A percentile compares a stretch with the other conserved stretches of the same genome.
phyloP scores from a whole-genome alignment of 768 basidiomycete genomes.

The Rhodotorula graminis region DNA sequence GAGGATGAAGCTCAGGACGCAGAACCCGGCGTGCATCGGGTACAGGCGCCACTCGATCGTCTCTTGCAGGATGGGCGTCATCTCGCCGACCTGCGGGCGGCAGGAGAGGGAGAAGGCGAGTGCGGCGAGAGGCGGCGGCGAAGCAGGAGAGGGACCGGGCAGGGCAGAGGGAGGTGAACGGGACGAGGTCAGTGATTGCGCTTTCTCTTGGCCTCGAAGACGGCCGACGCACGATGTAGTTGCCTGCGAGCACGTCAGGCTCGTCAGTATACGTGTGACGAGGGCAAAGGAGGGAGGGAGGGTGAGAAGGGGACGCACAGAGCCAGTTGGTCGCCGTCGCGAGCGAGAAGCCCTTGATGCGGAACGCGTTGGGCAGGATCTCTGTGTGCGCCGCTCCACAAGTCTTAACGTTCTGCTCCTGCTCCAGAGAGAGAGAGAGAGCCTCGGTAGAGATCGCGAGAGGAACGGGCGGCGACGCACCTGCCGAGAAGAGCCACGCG shows the following conservation, averaged over 20 bases:
- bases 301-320: constrained; percentile 42
- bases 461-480: neutral
- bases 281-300: neutral
- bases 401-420: no score
- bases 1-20: constrained; percentile 51
- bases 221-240: neutral
- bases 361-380: constrained; percentile 83
- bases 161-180: no score
- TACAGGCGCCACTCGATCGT: constrained; percentile 84
- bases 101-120: constrained; percentile 3
- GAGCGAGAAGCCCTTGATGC: constrained; percentile 91
- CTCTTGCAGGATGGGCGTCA: constrained; percentile 55
- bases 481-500: constrained; percentile 1
- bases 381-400: constrained; percentile 23
- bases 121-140: neutral
- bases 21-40: constrained; percentile 84
- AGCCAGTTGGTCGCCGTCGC: constrained; percentile 68
- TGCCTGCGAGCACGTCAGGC: neutral
- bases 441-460: no score
- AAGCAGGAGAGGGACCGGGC: no score
- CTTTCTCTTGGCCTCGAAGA: neutral
- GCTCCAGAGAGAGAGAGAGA: neutral
- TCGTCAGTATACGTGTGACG: neutral
- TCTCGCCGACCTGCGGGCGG: constrained; percentile 14
- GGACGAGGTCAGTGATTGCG: no score